These are phyloP conservation scores for Dactylellina drechsleri DNA, from an alignment of 2,329 filamentous ascomycete species.

Conservation along the genomic window DNA sequence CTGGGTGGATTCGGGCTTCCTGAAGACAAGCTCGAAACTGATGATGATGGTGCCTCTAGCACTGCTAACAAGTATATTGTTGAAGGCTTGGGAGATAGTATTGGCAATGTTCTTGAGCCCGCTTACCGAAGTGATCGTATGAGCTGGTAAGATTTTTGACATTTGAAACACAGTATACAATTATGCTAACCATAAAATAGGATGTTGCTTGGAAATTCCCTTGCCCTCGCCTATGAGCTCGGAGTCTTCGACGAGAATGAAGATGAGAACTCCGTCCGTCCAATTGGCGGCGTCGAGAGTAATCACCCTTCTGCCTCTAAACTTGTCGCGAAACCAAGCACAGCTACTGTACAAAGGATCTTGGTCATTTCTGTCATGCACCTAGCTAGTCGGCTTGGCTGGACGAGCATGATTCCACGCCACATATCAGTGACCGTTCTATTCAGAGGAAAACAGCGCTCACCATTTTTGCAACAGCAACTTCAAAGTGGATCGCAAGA, in stretches of 20 bases:
- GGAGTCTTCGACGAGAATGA: constrained; percentile 94
- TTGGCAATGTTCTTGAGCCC: constrained; percentile 95
- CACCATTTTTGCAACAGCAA: constrained; percentile 48
- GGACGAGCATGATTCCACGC: constrained; percentile 88
- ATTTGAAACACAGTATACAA: neutral
- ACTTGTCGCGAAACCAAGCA: constrained; percentile 49
- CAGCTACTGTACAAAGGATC: constrained; percentile 62
- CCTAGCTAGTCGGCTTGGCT: constrained; percentile 88
- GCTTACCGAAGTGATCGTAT: constrained; percentile 77
- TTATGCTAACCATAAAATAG: constrained; percentile 77
- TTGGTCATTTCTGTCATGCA: constrained; percentile 92
- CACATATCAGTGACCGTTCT: constrained; percentile 56
- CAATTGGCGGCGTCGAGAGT: constrained; percentile 43
- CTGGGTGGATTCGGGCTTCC: constrained; percentile 73
- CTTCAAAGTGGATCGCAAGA: constrained; percentile 50
- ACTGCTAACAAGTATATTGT: constrained; percentile 66
- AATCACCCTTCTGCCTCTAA: constrained; percentile 50
- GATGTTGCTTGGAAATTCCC: constrained; percentile 93
- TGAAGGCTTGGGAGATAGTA: constrained; percentile 72
- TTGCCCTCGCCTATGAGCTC: constrained; percentile 89
- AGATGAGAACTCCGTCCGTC: constrained; percentile 64
- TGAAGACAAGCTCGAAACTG: constrained; percentile 67
- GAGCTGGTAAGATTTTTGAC: constrained; percentile 35
- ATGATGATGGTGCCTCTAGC: constrained; percentile 61
- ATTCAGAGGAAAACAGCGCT: constrained; percentile 53